These are phyloP conservation scores for Lipomyces kockii DNA, from an alignment of 805 yeast species.

Conservation along the genomic window DNA sequence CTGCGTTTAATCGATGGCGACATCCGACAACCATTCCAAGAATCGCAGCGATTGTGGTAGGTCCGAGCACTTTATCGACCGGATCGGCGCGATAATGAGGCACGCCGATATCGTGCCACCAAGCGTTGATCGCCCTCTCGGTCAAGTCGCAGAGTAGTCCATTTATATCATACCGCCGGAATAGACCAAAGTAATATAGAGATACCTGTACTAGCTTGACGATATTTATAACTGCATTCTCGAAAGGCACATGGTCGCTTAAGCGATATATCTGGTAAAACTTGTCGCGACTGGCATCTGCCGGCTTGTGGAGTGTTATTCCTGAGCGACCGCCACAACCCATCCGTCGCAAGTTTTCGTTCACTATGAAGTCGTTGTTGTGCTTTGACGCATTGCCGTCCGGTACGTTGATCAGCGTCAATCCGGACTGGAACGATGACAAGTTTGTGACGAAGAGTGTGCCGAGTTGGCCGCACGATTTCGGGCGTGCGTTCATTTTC, in stretches of 20 bases:
- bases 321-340: constrained; percentile 88
- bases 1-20: constrained; percentile 60
- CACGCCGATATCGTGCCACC: constrained; percentile 82
- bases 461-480: constrained; percentile 57
- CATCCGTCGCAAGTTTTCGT: constrained; percentile 74
- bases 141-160: constrained; percentile 84
- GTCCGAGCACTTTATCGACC: constrained; percentile 61
- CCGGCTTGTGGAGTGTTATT: constrained; percentile 67
- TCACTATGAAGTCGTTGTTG: constrained; percentile 59
- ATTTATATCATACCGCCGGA: constrained; percentile 73
- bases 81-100: constrained; percentile 45
- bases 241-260: constrained; percentile 53
- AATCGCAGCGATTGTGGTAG: constrained; percentile 75
- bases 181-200: constrained; percentile 74
- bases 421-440: constrained; percentile 75
- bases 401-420: constrained; percentile 72
- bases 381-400: constrained; percentile 53
- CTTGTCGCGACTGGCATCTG: constrained; percentile 80
- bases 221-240: constrained; percentile 73
- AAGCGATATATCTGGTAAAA: constrained; percentile 75
- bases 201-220: constrained; percentile 75
- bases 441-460: constrained; percentile 78
- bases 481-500: constrained; percentile 70
- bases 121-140: constrained; percentile 65
- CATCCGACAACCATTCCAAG: constrained; percentile 76